These are phyloP conservation scores for Evansstolkia leycettana DNA, from an alignment of 495 filamentous ascomycete genomes.

Conservation along the genomic window DNA sequence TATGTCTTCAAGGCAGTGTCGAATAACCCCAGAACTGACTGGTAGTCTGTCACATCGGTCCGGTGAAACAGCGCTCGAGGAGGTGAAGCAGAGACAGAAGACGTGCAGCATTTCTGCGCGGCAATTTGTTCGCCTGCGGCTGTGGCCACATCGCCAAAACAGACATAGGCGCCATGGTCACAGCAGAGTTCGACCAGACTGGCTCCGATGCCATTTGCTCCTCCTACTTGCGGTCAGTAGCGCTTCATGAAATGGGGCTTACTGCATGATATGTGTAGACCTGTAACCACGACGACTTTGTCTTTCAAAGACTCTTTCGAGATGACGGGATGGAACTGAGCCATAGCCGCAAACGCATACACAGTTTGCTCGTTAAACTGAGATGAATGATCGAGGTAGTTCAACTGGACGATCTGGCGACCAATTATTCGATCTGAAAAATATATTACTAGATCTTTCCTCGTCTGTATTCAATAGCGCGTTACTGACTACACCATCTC, in stretches of 20 bases:
- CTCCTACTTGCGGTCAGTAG: constrained; percentile 20
- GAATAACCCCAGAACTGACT: constrained; percentile 30
- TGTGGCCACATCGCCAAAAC: constrained; percentile 30
- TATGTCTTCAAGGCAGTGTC: constrained; percentile 31
- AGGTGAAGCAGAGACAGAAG: constrained; percentile 16
- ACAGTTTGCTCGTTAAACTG: too few species aligned
- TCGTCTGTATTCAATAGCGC: too few species aligned
- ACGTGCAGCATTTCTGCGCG: constrained; percentile 9
- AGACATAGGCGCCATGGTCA: constrained; percentile 31
- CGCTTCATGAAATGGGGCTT: background rate
- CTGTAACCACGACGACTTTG: constrained; percentile 35
- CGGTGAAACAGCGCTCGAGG: constrained; percentile 21
- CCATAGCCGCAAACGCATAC: constrained; percentile 12
- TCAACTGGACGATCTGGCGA: too few species aligned
- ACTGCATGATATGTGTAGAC: constrained; percentile 11
- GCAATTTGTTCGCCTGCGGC: constrained; percentile 16
- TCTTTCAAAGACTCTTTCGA: constrained; percentile 20
- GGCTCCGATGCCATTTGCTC: constrained; percentile 42
- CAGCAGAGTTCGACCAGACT: constrained; percentile 36
- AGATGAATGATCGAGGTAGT: too few species aligned
- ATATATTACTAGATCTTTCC: too few species aligned
- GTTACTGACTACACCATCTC: too few species aligned
- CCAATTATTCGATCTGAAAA: too few species aligned
- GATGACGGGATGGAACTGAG: constrained; percentile 17
- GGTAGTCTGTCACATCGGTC: constrained; percentile 35